Evolutionary conservation across 345 rosid species (phyloP).

Genomic region (Salix caprea): DNA sequence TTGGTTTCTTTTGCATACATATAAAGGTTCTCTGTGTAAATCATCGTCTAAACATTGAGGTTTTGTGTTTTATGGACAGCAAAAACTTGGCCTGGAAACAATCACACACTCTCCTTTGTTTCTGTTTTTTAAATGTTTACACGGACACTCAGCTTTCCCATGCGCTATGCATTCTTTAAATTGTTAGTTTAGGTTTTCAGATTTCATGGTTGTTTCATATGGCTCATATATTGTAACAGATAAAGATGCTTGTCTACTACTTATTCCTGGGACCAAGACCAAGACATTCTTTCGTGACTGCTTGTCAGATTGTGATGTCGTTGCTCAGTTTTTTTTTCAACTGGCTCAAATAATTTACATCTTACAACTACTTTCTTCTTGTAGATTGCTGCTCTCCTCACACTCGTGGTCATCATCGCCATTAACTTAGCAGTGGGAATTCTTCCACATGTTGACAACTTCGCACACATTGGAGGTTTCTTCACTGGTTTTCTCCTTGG

Average conservation of each 20-base stretch:
- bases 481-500: constrained; percentile 73
- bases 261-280: neutral
- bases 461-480: constrained; percentile 91
- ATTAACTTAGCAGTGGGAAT: constrained; percentile 79
- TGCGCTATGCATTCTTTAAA: neutral
- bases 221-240: neutral
- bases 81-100: neutral
- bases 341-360: neutral
- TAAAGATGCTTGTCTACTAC: neutral
- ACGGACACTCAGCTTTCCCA: neutral
- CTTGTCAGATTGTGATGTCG: neutral
- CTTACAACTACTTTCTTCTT: neutral
- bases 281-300: neutral
- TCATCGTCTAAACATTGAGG: neutral
- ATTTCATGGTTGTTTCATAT: neutral
- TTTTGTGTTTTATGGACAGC: neutral
- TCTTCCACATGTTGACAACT: constrained; percentile 92
- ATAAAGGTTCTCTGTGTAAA: neutral
- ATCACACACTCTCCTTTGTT: neutral
- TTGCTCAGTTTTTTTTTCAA: neutral
- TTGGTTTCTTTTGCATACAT: neutral
- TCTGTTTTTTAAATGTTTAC: neutral
- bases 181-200: neutral
- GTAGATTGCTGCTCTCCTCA: constrained; percentile 75
- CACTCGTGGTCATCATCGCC: constrained; percentile 54